Evolutionary conservation across 2,329 filamentous ascomycete species (phyloP).

Genomic region (Aspergillus aculeatinus): DNA sequence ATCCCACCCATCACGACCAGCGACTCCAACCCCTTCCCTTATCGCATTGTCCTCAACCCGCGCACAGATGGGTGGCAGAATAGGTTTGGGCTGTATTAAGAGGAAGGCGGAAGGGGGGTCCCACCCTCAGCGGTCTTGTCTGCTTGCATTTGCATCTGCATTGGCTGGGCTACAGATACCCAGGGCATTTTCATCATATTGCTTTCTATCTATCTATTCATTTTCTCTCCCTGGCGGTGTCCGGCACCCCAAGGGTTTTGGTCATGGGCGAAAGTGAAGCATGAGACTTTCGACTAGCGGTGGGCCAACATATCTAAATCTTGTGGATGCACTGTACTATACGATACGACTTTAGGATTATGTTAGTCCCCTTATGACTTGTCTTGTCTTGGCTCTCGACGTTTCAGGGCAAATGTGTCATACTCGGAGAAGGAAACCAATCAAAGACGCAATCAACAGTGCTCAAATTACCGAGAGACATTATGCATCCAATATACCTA

Average conservation of each 20-base stretch:
- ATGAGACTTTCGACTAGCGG: too few relatives aligned
- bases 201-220: not conserved
- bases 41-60: slow-evolving; percentile 85
- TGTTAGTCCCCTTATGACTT: not conserved
- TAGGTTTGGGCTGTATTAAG: slow-evolving; percentile 71
- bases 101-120: not conserved
- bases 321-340: not conserved
- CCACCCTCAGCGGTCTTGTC: not conserved
- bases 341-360: not conserved
- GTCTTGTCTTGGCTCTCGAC: not conserved
- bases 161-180: not conserved
- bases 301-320: too few relatives aligned
- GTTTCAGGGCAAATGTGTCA: not conserved
- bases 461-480: slow-evolving; percentile 23
- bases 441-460: slow-evolving; percentile 9
- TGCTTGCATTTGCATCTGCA: not conserved
- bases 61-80: slow-evolving; percentile 76
- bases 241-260: too few relatives aligned
- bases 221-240: too few relatives aligned
- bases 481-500: slow-evolving; percentile 22
- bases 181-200: not conserved
- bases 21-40: slow-evolving; percentile 90
- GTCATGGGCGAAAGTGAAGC: too few relatives aligned
- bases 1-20: slow-evolving; percentile 95
- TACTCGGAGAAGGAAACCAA: slow-evolving; percentile 1